Base-by-base conservation (phyloP, 1,284 basidiomycete genomes). In the Cystobasidium pallidum region DNA sequence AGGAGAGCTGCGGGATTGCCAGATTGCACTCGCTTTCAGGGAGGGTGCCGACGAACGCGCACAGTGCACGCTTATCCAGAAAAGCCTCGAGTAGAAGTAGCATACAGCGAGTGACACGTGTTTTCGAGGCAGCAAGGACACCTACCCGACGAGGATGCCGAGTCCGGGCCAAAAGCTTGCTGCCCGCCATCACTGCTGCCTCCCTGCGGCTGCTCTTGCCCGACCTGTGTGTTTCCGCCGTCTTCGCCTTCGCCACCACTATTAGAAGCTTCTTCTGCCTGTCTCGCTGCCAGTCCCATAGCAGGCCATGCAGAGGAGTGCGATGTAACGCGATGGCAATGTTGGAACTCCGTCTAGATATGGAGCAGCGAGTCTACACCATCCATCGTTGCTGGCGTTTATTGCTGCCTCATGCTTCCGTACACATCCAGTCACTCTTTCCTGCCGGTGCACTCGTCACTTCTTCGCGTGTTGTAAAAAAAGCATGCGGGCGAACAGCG, bases 181-280 rank as follows among this genome's bases (percentile, higher is more conserved):
- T 24, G n/a, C 19, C 21, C 28, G 1, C 24, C 10, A n/a, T 41
- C 32, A 52, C 64, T 54, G 64, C 64, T 43, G 57, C 57, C 21
- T 32, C 8, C 28, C 41, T 52, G 43, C 49, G n/a, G 24, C 26
- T 55, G 47, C 30, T 11, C 19, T 11, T 55, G 15, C 36, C 47
- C 47, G 13, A 13, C 36, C 28, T 52, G 28, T 36, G n/a, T 19
- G 11, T 39, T 19, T 1, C 26, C 32, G 30, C 49, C 34, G 36
- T 47, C 45, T 19, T 55, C 39, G 21, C 32, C 34, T 30, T 8
- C 19, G 32, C 21, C 21, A 55, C 17, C 34, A 32, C 26, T 43
- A 8, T 19, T 15, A 24, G 34, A 43, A 1, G 63, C 10, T 6
- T 32, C 45, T 30, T 47, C 30, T 15, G 49, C 36, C 28, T 54